Base-by-base conservation (phyloP, 148 eudicot genomes). In the Camellia japonica region DNA sequence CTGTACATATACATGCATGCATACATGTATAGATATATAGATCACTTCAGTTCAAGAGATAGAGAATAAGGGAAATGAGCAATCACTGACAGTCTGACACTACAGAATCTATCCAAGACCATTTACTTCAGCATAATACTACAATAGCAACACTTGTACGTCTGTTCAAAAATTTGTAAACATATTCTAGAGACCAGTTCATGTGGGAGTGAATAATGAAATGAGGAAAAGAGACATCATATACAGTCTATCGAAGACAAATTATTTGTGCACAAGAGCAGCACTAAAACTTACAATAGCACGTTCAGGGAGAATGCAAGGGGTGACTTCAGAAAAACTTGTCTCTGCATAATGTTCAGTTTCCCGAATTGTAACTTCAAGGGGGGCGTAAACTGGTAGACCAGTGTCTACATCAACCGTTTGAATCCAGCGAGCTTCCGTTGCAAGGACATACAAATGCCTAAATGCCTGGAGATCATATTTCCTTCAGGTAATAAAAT, bases 331-430 rank as follows among this genome's bases (percentile, higher is more conserved):
- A 82, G 87, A 90, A 82, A 91, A 93, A 84, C 97, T 93, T 72
- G 99, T 96, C 90, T 96, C 97, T 73, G 88, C 87, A 87, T 93
- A 91, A 80, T 90, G 90, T 61, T 87, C 94, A 79, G 98, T 91
- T 87, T 93, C 99, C 78, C 87, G 87, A 44, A 88, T 84, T 20
- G 99, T 93, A 78, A 96, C 86, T 86, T 96, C 98, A 80, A 96
- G 90, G 83, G 99, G 99, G 61, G 91, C 98, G 86, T 96, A 96
- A 69, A 93, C 99, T 54, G 99, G 97, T 44, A 96, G 83, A 75
- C 97, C 93, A 9, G 97, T 93, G 83, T 96, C 99, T 65, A 96
- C 99, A 85, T 96, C 99, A 84, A 96, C 90, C 71, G 99, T 93
- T 68, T 92, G 99, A 75, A 96, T 78, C 95, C 98, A 93, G 47